Conservation (phyloP, 139 green algal genomes). For the Deuterostichococcus epilithicus region DNA sequence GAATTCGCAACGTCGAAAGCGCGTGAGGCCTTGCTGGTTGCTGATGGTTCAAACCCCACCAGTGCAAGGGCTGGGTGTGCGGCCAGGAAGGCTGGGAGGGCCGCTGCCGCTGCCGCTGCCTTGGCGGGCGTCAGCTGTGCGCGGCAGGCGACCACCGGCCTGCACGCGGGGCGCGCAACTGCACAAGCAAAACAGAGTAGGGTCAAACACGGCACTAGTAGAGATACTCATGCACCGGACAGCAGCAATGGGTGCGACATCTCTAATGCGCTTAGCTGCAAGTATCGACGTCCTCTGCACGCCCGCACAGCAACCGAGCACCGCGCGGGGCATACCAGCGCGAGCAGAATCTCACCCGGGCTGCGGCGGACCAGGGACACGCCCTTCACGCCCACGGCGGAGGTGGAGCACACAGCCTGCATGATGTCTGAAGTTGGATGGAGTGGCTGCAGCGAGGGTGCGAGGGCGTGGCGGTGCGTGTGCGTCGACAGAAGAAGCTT, state of each 20-base stretch:
- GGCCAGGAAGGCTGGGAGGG: slow-evolving; percentile 19
- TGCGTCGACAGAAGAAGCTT: too few relatives aligned
- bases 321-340: not conserved
- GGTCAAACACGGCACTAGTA: too few relatives aligned
- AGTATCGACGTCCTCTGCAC: too few relatives aligned
- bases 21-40: not conserved
- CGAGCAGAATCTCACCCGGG: not conserved
- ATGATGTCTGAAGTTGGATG: not conserved
- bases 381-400: slow-evolving; percentile 7
- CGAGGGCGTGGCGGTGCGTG: too few relatives aligned
- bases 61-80: slow-evolving; percentile 31
- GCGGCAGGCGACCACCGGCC: not conserved
- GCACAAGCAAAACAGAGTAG: too few relatives aligned
- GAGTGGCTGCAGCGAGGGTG: too few relatives aligned
- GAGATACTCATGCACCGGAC: too few relatives aligned
- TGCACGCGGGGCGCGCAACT: not conserved
- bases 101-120: slow-evolving; percentile 12
- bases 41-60: slow-evolving; percentile 4
- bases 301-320: too few relatives aligned
- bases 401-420: slow-evolving; percentile 8
- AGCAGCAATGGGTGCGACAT: too few relatives aligned
- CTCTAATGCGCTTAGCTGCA: too few relatives aligned
- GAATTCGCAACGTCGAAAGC: not conserved
- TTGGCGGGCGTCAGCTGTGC: slow-evolving; percentile 1
- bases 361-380: not conserved